Evolutionary conservation across 208 protist genomes (phyloP), one percentile per base, ranked within the genome.

Genomic region (Acanthamoeba lenticulata): DNA sequence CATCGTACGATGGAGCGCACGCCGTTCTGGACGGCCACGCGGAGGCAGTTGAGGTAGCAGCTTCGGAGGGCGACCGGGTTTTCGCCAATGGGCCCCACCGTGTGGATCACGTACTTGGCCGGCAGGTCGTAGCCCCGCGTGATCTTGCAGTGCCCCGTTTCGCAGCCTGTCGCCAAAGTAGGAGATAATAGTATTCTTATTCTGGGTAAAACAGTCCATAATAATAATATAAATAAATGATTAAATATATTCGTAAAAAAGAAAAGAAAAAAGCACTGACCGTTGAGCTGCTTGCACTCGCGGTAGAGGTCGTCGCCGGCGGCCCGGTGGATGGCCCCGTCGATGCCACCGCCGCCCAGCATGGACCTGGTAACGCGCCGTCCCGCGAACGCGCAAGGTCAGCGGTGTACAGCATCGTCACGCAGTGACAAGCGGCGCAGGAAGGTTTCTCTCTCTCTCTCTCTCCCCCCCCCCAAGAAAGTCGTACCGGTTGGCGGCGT

Each of bases 321-420:
- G 17, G 96, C 96, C 52, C 94, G 74, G 40, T 98, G 97, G 62
- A 98, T 98, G 36, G 95, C 91, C 9, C 96, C 96, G 90, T 98
- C 97, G 24, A 98, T 85, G 45, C 94, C 94, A 72, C 95, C 95
- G 24, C 95, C 93, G 81, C 94, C 93, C 5, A 95, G 88, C 36
- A 94, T 19, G 27, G 42, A 57, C 42, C n/a, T 67, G 42, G 42
- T 36, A 24, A 60, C 17, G n/a, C 72, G 57, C 44, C 36, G n/a
- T 34, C 42, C n/a, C 4, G 55, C 27, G 77, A 47, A 60, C 21
- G 40, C 85, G 44, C 24, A 88, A 32, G 94, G 24, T 86, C 94
- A 79, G 60, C 67, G 40, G 90, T 9, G 62, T n/a, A 29, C n/a
- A 11, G n/a, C n/a, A n/a, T n/a, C n/a, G n/a, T n/a, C n/a, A n/a